Base-by-base conservation (phyloP, 2,329 filamentous ascomycete species). In the Thielaviopsis ethacetica region DNA sequence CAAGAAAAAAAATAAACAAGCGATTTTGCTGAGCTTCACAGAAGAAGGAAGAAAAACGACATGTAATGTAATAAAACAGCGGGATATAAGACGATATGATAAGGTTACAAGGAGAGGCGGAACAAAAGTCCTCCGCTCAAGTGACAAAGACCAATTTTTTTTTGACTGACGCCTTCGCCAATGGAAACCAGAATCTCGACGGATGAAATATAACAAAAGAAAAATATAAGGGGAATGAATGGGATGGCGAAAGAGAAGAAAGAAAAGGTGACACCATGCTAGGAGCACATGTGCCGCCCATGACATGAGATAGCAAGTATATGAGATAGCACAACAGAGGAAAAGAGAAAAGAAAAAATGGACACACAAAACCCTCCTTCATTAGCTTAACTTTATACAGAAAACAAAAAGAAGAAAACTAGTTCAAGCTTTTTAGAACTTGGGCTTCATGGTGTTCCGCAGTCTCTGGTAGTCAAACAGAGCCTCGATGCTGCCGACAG, bases 401-500 rank as follows among this genome's bases (percentile, higher is more conserved):
- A 57, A 54, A 53, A 44, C 38, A 53, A 53, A 58, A 44, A 41
- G 50, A 47, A 56, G 27, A 21, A 34, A 47, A 58, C 30, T 57
- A 58, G 55, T 52, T 61, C 41, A 61, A 61, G 56, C 56, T 54
- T 27, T 65, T 71, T 75, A 80, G 68, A 78, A 79, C 76, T 88
- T 91, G 73, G 89, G 84, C 78, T 83, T 89, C 86, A 93, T 93
- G 71, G 93, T 89, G 72, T 82, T 84, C 71, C 90, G 80, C 68
- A 88, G 79, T 70, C 85, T 77, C 71, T 85, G 78, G 77, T 93
- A 94, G 72, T 91, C 82, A 63, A 86, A 79, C 61, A 85, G 72
- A 70, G 84, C 91, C 81, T 97, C 93, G 69, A 97, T 90, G 75
- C 83, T 85, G 65, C 93, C 93, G 65, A 97, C 88, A 38, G 91